phyloP scores from a whole-genome alignment of 202 grass and related monocot genomes.

The Tripidium arundinaceum region DNA sequence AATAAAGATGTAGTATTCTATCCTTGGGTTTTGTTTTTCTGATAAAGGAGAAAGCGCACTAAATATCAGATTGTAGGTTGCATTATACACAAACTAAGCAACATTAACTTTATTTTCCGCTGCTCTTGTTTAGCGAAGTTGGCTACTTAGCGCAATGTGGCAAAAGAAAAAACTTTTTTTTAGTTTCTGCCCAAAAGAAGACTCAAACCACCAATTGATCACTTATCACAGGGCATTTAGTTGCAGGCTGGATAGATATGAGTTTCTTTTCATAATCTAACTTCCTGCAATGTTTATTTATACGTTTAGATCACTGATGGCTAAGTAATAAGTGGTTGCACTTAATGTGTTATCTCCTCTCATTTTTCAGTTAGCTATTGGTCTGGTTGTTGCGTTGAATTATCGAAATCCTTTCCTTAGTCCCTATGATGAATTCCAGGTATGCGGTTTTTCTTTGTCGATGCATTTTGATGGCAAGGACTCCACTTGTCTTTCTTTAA shows the following conservation, averaged over 20 bases:
- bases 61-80: not conserved
- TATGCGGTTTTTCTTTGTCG: constrained; percentile 25
- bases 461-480: constrained; percentile 1
- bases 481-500: not conserved
- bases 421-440: constrained; percentile 95
- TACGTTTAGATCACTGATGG: not conserved
- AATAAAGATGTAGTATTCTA: not conserved
- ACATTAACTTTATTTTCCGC: not conserved
- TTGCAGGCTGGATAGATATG: not conserved
- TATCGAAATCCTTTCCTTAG: constrained; percentile 92
- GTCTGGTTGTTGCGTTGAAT: constrained; percentile 84
- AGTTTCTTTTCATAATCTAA: not conserved
- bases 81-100: constrained; percentile 6
- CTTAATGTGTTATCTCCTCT: constrained; percentile 26
- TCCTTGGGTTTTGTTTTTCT: not conserved
- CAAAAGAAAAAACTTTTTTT: not conserved
- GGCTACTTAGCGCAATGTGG: not conserved
- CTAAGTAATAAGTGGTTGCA: constrained; percentile 7
- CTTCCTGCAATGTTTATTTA: not conserved
- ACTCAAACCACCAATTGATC: not conserved
- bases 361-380: constrained; percentile 73
- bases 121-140: not conserved
- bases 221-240: not conserved
- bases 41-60: not conserved
- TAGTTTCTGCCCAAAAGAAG: not conserved